Evolutionary conservation across 768 basidiomycete species (phyloP).

Genomic region (Collybia sp.): DNA sequence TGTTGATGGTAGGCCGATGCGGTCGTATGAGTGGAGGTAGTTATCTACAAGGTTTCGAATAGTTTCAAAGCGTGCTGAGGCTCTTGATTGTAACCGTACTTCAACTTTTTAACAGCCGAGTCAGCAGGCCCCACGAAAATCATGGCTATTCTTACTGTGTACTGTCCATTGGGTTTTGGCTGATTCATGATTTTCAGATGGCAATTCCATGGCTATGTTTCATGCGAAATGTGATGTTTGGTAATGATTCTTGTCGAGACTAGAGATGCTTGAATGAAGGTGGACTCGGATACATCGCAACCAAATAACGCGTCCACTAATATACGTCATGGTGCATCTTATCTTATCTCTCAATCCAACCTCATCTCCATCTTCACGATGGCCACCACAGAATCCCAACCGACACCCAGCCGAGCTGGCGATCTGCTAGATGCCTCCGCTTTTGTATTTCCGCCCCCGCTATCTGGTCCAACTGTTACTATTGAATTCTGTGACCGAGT

Average conservation of each 20-base stretch:
- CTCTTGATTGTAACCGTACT: constrained; percentile 65
- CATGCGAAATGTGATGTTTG: neutral
- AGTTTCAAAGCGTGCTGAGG: constrained; percentile 72
- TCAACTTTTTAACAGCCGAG: constrained; percentile 52
- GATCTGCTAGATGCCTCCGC: constrained; percentile 38
- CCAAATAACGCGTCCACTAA: constrained; percentile 51
- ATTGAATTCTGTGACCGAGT: constrained; percentile 95
- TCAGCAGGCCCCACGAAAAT: constrained; percentile 1
- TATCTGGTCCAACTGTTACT: constrained; percentile 47
- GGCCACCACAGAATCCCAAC: constrained; percentile 2
- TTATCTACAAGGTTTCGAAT: constrained; percentile 60
- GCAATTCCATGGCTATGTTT: constrained; percentile 2
- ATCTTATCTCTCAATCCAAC: too few species aligned
- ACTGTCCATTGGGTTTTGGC: constrained; percentile 46
- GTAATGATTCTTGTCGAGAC: neutral
- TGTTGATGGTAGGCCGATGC: constrained; percentile 64
- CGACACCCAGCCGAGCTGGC: neutral
- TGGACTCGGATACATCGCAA: too few species aligned
- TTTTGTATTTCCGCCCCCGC: constrained; percentile 50
- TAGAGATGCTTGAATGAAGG: neutral
- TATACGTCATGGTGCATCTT: neutral
- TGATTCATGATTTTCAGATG: too few species aligned
- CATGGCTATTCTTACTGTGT: constrained; percentile 41
- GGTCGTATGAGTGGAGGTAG: constrained; percentile 54
- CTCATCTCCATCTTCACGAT: too few species aligned